Base-by-base conservation (phyloP, 1,139 yeast genomes). In the Dujonia santamariae region DNA sequence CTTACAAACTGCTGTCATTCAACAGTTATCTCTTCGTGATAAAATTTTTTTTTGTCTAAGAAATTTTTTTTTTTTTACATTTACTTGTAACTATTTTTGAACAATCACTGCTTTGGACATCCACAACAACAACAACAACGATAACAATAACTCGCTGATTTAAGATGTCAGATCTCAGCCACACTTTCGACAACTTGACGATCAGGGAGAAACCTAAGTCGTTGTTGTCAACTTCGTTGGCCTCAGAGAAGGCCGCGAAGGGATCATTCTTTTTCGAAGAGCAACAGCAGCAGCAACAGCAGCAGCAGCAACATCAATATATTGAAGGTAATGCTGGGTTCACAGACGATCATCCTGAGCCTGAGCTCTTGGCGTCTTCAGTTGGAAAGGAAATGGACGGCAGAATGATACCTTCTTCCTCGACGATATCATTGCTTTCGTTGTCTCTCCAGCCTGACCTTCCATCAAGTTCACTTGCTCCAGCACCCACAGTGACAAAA, bases 311-410 rank as follows among this genome's bases (percentile, higher is more conserved):
- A 30, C 25, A n/a, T n/a, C n/a, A 19, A 19, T 9, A 19, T 7
- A 7, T 19, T 19, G 8, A 19, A 9, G 8, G 9, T 19, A 7
- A 19, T n/a, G 23, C 11, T 11, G 23, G 11, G 23, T 40, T 37
- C 26, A 41, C 50, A n/a, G 61, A 57, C 35, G 72, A 61, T 24
- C 76, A 71, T 39, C 75, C 75, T 1, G 79, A 77, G 36, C 81
- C 81, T 0, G 69, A 64, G 40, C 54, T 76, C 26, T 53, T 74
- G 34, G 81, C 81, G 1, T 67, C 75, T 3, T 73, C 80, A 0
- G 78, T 73, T 8, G 80, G 79, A 1, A 63, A 63, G 23, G 76
- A 72, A 31, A 50, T 61, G 24, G 74, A 69, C 20, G 80, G 79
- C 1, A 49, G 67, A 19, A 46, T 76, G 26, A 65, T 75, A 15